Evolutionary conservation across 139 green algal species (phyloP).

Genomic region (Micractinium sp.): DNA sequence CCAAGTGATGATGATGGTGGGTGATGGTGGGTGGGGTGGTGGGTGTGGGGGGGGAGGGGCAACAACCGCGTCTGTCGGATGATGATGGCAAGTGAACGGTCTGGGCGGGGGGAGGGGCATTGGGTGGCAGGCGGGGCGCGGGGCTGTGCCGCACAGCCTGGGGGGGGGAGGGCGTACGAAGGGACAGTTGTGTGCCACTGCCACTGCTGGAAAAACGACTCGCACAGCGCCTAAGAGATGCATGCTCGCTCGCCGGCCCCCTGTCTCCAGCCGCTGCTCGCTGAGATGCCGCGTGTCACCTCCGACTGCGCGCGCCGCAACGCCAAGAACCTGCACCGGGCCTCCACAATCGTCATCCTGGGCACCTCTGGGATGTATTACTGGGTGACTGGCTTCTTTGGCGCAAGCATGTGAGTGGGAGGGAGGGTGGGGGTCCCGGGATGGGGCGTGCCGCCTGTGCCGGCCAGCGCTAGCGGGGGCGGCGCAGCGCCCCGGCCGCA

Average conservation of each 20-base stretch:
- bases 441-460: neutral
- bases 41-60: too few species aligned
- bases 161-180: too few species aligned
- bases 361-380: slow-evolving; percentile 16
- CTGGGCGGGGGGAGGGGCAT: too few species aligned
- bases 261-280: neutral
- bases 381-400: slow-evolving; percentile 10
- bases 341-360: slow-evolving; percentile 22
- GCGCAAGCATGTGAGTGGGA: slow-evolving; percentile 15
- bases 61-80: too few species aligned
- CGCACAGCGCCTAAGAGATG: too few species aligned
- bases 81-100: too few species aligned
- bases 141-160: too few species aligned
- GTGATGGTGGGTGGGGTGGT: neutral
- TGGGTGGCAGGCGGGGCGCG: too few species aligned
- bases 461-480: too few species aligned
- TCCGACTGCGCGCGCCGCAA: neutral
- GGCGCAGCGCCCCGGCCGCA: neutral
- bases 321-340: neutral
- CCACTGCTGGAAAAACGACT: too few species aligned
- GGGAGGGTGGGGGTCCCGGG: too few species aligned
- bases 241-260: neutral
- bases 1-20: neutral
- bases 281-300: slow-evolving; percentile 13
- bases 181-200: too few species aligned